Percentiles rank a stretch among this genome's conserved stretches.
Evolutionary conservation across 306 rosid genomes (phyloP).

Genomic region (Pyrus pyrifolia): DNA sequence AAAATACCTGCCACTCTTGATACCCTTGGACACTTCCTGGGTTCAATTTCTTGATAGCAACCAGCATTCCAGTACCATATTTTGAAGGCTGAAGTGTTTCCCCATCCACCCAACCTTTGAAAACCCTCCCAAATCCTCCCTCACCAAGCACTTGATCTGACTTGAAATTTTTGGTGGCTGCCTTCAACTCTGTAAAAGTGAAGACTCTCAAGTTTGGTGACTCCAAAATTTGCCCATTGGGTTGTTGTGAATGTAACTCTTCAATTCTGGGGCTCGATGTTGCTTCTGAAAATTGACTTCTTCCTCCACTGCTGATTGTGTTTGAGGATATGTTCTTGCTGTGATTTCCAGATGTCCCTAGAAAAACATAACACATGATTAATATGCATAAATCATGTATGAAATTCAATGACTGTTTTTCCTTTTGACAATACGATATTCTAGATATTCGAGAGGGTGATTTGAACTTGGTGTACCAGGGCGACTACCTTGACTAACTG

Average conservation of each 20-base stretch:
- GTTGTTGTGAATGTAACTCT: neutral
- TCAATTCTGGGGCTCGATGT: slow-evolving; percentile 36
- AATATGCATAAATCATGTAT: neutral
- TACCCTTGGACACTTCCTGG: slow-evolving; percentile 67
- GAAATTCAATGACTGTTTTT: neutral
- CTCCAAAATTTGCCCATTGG: slow-evolving; percentile 40
- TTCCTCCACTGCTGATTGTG: slow-evolving; percentile 45
- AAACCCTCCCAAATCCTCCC: slow-evolving; percentile 88
- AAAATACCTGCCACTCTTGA: slow-evolving; percentile 76
- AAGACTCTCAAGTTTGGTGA: slow-evolving; percentile 52
- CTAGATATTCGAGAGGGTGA: neutral
- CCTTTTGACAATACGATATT: neutral
- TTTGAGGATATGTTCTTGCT: slow-evolving; percentile 30
- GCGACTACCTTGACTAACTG: neutral
- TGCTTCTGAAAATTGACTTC: slow-evolving; percentile 52
- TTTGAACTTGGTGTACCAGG: neutral
- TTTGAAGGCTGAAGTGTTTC: slow-evolving; percentile 55
- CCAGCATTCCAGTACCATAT: slow-evolving; percentile 46
- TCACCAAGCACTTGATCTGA: slow-evolving; percentile 57
- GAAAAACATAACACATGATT: neutral
- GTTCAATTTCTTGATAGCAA: slow-evolving; percentile 74
- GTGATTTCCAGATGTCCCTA: slow-evolving; percentile 35
- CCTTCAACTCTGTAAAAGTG: slow-evolving; percentile 51
- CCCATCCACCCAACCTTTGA: slow-evolving; percentile 78
- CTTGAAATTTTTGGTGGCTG: slow-evolving; percentile 56